A percentile compares a stretch with the other conserved stretches of the same genome.
Conservation (phyloP, 2,329 filamentous ascomycete species). For the Byssochlamys sp. region DNA sequence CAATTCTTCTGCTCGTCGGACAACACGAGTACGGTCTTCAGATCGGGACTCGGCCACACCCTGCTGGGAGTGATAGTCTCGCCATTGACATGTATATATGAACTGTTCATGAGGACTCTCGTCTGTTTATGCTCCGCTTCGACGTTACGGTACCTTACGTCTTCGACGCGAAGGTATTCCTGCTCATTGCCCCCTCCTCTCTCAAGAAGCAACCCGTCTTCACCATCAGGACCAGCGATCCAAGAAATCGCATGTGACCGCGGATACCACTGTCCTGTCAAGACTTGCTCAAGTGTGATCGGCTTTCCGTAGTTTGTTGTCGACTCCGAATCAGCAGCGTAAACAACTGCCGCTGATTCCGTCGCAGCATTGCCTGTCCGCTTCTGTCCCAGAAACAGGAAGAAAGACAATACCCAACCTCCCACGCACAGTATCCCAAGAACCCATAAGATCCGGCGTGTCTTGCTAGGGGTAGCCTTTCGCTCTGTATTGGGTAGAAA, state of each 20-base stretch:
- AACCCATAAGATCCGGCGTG: slow-evolving; percentile 31
- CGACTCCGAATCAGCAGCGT: slow-evolving; percentile 20
- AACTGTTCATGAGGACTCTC: slow-evolving; percentile 65
- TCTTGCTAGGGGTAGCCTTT: slow-evolving; percentile 20
- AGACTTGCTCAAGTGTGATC: slow-evolving; percentile 34
- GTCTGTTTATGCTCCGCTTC: slow-evolving; percentile 40
- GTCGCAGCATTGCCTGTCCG: slow-evolving; percentile 22
- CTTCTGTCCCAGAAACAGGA: slow-evolving; percentile 32
- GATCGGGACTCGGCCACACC: slow-evolving; percentile 68
- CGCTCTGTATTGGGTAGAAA: slow-evolving; percentile 14
- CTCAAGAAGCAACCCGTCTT: slow-evolving; percentile 76
- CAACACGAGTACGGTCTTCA: slow-evolving; percentile 76
- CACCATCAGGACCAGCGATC: slow-evolving; percentile 38
- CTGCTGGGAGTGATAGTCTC: slow-evolving; percentile 48
- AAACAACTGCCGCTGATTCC: slow-evolving; percentile 15
- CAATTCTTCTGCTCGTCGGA: slow-evolving; percentile 67
- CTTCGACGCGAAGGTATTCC: slow-evolving; percentile 75
- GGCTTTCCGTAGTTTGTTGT: slow-evolving; percentile 30
- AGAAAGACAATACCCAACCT: slow-evolving; percentile 38
- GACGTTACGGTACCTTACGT: slow-evolving; percentile 56
- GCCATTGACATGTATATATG: slow-evolving; percentile 52
- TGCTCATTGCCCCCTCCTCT: slow-evolving; percentile 49
- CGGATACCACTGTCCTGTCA: slow-evolving; percentile 30
- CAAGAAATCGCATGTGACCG: slow-evolving; percentile 35
- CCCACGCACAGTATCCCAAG: slow-evolving; percentile 32